Percentiles rank a stretch among this genome's conserved stretches.
Conservation (phyloP, 306 rosid species). For the Fagus sylvatica region DNA sequence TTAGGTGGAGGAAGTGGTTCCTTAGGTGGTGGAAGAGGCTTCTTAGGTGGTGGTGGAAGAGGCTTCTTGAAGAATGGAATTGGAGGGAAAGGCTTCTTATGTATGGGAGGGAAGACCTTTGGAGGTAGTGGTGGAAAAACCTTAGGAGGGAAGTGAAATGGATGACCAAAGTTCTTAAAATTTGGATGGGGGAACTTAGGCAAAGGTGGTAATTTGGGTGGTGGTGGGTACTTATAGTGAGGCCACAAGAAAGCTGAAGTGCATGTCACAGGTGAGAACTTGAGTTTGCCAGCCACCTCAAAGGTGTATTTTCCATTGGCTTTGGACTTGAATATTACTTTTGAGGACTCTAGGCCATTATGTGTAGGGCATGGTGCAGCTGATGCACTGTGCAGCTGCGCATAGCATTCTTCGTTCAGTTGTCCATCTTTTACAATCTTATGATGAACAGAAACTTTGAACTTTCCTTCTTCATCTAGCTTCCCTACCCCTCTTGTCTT, state of each 20-base stretch:
- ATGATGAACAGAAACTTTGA: constrained; percentile 60
- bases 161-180: constrained; percentile 10
- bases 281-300: constrained; percentile 49
- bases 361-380: constrained; percentile 74
- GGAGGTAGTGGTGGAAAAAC: constrained; percentile 43
- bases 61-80: too few species aligned
- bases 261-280: constrained; percentile 68
- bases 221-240: constrained; percentile 39
- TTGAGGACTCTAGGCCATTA: constrained; percentile 46
- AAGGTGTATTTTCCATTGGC: constrained; percentile 51
- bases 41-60: too few species aligned
- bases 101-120: too few species aligned
- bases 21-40: too few species aligned
- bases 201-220: constrained; percentile 34
- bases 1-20: constrained; percentile 18
- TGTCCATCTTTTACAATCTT: constrained; percentile 55
- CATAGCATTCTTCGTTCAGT: constrained; percentile 77
- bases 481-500: constrained; percentile 60
- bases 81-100: constrained; percentile 17
- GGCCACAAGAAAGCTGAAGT: constrained; percentile 68
- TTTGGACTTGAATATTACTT: constrained; percentile 51
- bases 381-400: too few species aligned
- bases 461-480: constrained; percentile 65
- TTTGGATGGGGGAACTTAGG: constrained; percentile 2
- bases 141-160: constrained; percentile 47